A percentile compares a stretch with the other conserved stretches of the same genome.
Conservation (phyloP, 2,329 filamentous ascomycete genomes). For the Lithohypha guttulata region DNA sequence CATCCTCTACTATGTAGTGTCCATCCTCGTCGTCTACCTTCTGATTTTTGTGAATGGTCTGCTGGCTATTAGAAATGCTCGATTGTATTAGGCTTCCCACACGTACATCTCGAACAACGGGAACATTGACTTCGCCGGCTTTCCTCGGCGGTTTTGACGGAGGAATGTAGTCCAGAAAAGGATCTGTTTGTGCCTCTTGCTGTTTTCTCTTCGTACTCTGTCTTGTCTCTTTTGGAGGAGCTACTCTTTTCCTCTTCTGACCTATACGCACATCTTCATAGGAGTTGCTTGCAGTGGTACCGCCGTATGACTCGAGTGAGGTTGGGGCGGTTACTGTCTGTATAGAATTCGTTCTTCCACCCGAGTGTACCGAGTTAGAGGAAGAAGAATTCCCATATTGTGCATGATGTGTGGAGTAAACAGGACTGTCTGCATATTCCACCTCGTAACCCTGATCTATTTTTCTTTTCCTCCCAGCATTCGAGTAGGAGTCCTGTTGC, state of each 20-base stretch:
- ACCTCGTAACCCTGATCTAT: conserved; percentile 61
- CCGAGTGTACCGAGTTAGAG: conserved; percentile 60
- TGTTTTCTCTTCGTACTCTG: conserved; percentile 74
- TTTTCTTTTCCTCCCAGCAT: conserved; percentile 53
- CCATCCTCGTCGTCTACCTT: conserved; percentile 95
- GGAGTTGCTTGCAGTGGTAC: conserved; percentile 40
- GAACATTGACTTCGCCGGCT: conserved; percentile 63
- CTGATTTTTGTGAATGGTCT: conserved; percentile 44
- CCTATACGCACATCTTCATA: conserved; percentile 60
- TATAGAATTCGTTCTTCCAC: conserved; percentile 71
- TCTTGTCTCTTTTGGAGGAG: conserved; percentile 65
- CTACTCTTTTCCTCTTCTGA: conserved; percentile 75
- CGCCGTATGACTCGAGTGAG: conserved; percentile 60
- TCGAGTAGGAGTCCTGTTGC: conserved; percentile 13
- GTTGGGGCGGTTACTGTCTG: conserved; percentile 76
- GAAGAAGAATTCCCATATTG: conserved; percentile 55
- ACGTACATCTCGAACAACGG: conserved; percentile 49
- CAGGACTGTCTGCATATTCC: conserved; percentile 58
- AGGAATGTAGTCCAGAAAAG: conserved; percentile 69
- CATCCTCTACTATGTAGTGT: conserved; percentile 86
- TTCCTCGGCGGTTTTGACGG: conserved; percentile 85
- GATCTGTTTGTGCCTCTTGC: conserved; percentile 57
- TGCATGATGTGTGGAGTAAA: conserved; percentile 64
- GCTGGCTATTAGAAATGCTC: conserved; percentile 10
- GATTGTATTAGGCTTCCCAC: neutral